Conservation (phyloP, 192 early-diverging fungal genomes). For the Coemansia sp. region DNA sequence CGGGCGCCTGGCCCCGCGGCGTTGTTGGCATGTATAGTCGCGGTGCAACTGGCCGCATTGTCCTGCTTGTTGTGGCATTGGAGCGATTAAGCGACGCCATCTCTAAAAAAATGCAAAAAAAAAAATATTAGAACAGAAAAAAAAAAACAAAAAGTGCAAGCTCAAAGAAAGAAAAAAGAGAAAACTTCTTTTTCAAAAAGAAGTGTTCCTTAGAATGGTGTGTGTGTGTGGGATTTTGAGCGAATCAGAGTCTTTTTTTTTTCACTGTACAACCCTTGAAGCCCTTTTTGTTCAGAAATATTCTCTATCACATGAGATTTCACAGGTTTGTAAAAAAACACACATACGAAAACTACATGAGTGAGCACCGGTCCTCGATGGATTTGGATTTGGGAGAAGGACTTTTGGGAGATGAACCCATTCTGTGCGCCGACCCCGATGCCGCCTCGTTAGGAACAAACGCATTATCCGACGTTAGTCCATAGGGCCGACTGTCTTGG, state of each 20-base stretch:
- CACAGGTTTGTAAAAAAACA: too few relatives aligned
- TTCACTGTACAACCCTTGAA: not conserved
- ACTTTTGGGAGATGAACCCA: not conserved
- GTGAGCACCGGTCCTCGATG: not conserved
- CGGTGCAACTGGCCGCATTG: slow-evolving; percentile 16
- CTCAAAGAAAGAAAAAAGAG: not conserved
- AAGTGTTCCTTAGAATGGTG: not conserved
- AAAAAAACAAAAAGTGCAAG: slow-evolving; percentile 14
- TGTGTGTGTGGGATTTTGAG: not conserved
- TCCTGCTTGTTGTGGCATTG: slow-evolving; percentile 48
- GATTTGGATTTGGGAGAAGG: not conserved
- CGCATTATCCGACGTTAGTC: too few relatives aligned
- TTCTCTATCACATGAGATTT: too few relatives aligned
- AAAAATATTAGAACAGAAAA: slow-evolving; percentile 7
- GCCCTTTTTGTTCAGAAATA: not conserved
- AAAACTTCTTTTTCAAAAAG: not conserved
- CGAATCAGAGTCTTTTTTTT: not conserved
- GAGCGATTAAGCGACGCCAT: slow-evolving; percentile 56
- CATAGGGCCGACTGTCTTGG: too few relatives aligned
- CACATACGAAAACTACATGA: not conserved
- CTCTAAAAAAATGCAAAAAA: slow-evolving; percentile 1
- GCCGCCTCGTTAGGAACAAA: too few relatives aligned
- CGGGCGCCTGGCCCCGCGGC: slow-evolving; percentile 34
- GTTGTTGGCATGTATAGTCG: slow-evolving; percentile 49
- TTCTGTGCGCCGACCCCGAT: too few relatives aligned